These are phyloP conservation scores for Zasmidium angulare DNA, from an alignment of 2,329 filamentous ascomycete species.

Conservation along the genomic window DNA sequence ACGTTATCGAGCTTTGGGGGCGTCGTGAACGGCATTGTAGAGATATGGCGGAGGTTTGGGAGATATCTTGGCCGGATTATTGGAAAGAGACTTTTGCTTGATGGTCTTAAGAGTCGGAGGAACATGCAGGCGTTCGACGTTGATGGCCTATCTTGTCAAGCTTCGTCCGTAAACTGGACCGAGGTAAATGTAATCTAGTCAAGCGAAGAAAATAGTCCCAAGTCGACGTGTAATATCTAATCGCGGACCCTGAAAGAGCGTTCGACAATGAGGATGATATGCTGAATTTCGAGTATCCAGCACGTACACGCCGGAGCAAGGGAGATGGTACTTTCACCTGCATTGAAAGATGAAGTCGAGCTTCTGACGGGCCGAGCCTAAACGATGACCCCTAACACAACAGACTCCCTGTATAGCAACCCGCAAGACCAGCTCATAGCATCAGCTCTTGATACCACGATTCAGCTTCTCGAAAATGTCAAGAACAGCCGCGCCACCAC, in stretches of 20 bases:
- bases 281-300: too few species aligned
- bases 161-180: neutral
- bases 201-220: too few species aligned
- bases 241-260: too few species aligned
- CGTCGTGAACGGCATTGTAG: conserved; percentile 17
- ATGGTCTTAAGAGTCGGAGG: neutral
- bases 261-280: neutral
- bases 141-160: neutral
- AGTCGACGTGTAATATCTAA: too few species aligned
- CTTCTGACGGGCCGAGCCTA: neutral
- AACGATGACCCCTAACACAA: neutral
- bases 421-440: neutral
- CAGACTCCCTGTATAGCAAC: neutral
- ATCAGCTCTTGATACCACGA: conserved; percentile 25
- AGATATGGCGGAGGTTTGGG: conserved; percentile 1
- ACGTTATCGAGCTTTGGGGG: conserved; percentile 18
- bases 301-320: too few species aligned
- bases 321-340: too few species aligned
- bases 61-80: neutral
- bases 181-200: too few species aligned
- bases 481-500: conserved; percentile 34
- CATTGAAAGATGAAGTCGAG: neutral
- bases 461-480: conserved; percentile 36
- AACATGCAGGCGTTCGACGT: neutral
- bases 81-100: neutral